Evolutionary conservation across 148 eudicot species (phyloP), one percentile per base, ranked within the genome.

Genomic region (Rhododendron ferrugineum): DNA sequence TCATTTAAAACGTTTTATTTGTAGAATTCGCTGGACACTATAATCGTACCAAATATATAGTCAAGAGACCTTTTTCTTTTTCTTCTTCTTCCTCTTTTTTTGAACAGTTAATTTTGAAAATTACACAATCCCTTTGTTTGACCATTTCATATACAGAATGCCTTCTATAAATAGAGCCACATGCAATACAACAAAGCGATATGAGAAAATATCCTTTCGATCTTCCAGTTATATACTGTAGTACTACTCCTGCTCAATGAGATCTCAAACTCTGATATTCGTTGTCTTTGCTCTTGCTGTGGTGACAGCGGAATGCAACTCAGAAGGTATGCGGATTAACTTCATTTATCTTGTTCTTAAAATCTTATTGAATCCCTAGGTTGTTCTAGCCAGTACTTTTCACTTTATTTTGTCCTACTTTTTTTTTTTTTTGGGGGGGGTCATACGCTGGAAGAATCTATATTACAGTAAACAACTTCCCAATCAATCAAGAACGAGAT

Each of bases 221-320:
- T 82, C 11, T 40, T 62, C n/a, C 36, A 20, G 4, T 20, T 34
- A 11, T 40, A 40, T 40, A 40, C n/a, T n/a, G n/a, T n/a, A n/a
- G n/a, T n/a, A n/a, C 42, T 6, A 40, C 42, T 42, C 20, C 9
- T 66, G 40, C n/a, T 44, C 28, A 37, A 86, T 88, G 91, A 81
- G 60, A 74, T 68, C 74, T 81, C 75, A 77, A 16, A 79, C 77
- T 82, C 78, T 90, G 23, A 75, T 52, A 14, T 47, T 88, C 40
- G 36, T 85, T 18, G 32, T 83, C n/a, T 40, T 86, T 60, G 83
- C 68, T 76, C 49, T 86, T 30, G 46, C 84, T 36, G 64, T 86
- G 28, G 85, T 88, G 73, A 76, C 42, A 5, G 90, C 83, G 26
- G 66, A 86, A 62, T 89, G 87, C 79, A 88, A 88, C 79, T 34